These are phyloP conservation scores for Globisporangium cystogenes DNA, from an alignment of 352 stramenopile genomes.

Conservation along the genomic window DNA sequence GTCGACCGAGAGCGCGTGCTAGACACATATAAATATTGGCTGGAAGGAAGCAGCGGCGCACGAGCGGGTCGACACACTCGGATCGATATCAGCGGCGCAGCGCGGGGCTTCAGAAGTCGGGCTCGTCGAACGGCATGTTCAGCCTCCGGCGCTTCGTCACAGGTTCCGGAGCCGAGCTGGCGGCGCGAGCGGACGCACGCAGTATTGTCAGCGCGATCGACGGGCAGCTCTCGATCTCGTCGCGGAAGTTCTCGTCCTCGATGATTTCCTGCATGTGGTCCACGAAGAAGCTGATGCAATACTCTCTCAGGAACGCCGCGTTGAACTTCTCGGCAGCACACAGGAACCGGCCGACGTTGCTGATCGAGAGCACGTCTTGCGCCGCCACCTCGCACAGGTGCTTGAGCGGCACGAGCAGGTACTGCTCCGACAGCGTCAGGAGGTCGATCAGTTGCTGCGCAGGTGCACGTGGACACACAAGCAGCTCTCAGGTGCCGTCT, in stretches of 20 bases:
- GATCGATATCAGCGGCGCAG: not conserved
- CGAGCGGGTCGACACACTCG: conserved; percentile 6
- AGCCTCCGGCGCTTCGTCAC: conserved; percentile 64
- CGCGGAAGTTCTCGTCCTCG: conserved; percentile 76
- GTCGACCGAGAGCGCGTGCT: not conserved
- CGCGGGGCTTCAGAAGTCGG: conserved; percentile 39
- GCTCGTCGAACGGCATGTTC: conserved; percentile 79
- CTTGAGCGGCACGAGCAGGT: conserved; percentile 68
- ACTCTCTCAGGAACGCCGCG: conserved; percentile 77
- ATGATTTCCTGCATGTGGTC: conserved; percentile 73
- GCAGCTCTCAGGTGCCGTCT: not conserved
- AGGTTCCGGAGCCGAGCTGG: conserved; percentile 27
- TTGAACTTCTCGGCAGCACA: conserved; percentile 82
- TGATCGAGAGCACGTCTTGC: conserved; percentile 60
- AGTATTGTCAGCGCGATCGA: conserved; percentile 74
- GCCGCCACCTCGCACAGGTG: conserved; percentile 74
- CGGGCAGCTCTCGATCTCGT: conserved; percentile 75
- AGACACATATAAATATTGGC: conserved; percentile 33
- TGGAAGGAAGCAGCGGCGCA: conserved; percentile 8
- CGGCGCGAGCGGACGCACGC: conserved; percentile 41
- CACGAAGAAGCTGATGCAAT: conserved; percentile 75
- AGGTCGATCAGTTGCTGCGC: conserved; percentile 82
- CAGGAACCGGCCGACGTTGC: conserved; percentile 73
- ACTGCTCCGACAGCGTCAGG: conserved; percentile 76
- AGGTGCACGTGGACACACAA: not conserved